Evolutionary conservation across 176 grass and related monocot species (phyloP).

Genomic region (Rhynchospora tenuis): DNA sequence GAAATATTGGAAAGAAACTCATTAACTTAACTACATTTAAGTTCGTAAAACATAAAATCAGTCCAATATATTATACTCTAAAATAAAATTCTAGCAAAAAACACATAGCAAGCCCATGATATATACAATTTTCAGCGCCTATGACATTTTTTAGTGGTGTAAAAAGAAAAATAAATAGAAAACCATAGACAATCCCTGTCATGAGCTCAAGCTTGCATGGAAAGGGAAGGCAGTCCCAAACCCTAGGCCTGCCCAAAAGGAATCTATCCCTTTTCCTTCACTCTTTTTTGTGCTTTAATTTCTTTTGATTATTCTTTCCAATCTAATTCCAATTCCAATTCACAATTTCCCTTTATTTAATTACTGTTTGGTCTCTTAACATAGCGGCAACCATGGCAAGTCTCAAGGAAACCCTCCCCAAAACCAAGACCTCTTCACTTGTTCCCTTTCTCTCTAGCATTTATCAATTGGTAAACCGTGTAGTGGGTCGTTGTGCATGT

Average conservation of each 20-base stretch:
- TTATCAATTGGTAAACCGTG: not conserved
- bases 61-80: not conserved
- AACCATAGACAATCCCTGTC: not conserved
- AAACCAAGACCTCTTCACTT: not conserved
- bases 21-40: not conserved
- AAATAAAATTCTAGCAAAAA: not conserved
- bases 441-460: not conserved
- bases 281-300: constrained; percentile 1
- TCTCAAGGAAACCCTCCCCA: constrained; percentile 5
- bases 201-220: constrained; percentile 17
- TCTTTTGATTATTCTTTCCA: not conserved
- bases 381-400: constrained; percentile 18
- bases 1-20: not conserved
- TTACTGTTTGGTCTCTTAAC: constrained; percentile 21
- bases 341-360: constrained; percentile 10
- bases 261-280: constrained; percentile 18
- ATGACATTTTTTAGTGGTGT: not conserved
- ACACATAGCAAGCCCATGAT: not conserved
- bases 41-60: not conserved
- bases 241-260: constrained; percentile 18
- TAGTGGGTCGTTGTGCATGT: not conserved
- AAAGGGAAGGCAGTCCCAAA: constrained; percentile 15
- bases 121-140: not conserved
- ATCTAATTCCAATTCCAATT: constrained; percentile 27
- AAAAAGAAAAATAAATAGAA: not conserved